These are phyloP conservation scores for Trametes villosa DNA, from an alignment of 768 basidiomycete species.

Conservation along the genomic window DNA sequence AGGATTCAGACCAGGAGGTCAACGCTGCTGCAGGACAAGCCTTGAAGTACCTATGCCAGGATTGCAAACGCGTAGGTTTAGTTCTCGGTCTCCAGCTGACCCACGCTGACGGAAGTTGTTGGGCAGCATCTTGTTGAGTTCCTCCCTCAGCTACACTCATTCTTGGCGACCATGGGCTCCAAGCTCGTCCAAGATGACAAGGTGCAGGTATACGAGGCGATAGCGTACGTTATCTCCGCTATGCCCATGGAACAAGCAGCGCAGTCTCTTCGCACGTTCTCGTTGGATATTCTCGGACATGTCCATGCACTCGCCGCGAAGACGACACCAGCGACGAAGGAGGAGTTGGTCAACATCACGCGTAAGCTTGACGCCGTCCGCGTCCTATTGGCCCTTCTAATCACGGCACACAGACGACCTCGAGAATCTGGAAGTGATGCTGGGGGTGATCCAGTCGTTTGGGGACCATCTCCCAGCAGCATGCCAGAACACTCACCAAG, in stretches of 20 bases:
- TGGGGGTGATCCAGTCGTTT: conserved; percentile 79
- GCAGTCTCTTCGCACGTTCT: conserved; percentile 83
- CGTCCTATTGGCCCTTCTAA: background rate
- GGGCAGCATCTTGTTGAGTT: conserved; percentile 87
- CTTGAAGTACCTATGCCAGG: conserved; percentile 94
- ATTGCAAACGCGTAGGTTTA: conserved; percentile 79
- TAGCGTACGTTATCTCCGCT: conserved; percentile 91
- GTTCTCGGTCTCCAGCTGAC: background rate
- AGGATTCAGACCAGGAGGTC: conserved; percentile 79
- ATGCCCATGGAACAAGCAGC: conserved; percentile 93
- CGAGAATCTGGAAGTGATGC: conserved; percentile 93
- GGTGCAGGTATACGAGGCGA: conserved; percentile 92
- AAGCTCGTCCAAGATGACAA: conserved; percentile 87
- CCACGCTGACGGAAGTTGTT: background rate
- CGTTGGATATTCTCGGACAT: conserved; percentile 78
- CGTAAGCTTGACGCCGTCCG: conserved; percentile 51
- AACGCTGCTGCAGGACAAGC: conserved; percentile 95
- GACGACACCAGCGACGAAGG: conserved; percentile 59
- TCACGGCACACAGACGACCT: conserved; percentile 63
- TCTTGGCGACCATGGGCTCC: conserved; percentile 77
- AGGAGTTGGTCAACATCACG: conserved; percentile 68
- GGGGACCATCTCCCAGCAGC: conserved; percentile 80
- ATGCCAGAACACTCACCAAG: conserved; percentile 77
- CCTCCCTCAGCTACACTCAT: conserved; percentile 88
- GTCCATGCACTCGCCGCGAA: conserved; percentile 69